These are phyloP conservation scores for Lachnellula cervina DNA, from an alignment of 2,329 filamentous ascomycete species.

Conservation along the genomic window DNA sequence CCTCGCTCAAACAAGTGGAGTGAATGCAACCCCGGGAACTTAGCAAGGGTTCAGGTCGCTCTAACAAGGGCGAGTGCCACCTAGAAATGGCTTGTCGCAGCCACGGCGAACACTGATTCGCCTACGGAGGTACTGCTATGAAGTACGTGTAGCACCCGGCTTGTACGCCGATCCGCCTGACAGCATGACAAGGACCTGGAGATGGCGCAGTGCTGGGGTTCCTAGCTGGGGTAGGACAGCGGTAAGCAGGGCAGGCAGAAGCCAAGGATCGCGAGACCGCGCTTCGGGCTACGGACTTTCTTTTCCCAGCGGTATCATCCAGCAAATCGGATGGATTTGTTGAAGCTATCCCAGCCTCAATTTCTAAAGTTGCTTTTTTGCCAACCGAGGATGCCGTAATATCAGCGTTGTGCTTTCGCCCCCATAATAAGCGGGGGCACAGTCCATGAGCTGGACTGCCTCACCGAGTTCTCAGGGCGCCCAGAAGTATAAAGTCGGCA, in stretches of 20 bases:
- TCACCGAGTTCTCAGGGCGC: not conserved
- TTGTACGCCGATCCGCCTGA: conserved; percentile 19
- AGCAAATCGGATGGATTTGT: not conserved
- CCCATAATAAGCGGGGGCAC: not conserved
- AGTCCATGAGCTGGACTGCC: not conserved
- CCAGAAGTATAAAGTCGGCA: not conserved
- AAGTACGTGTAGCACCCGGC: not conserved
- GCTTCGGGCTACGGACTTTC: not conserved
- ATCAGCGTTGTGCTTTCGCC: not conserved
- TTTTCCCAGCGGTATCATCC: not conserved
- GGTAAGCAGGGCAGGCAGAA: conserved; percentile 14
- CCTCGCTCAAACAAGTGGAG: conserved; percentile 14
- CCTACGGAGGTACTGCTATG: not conserved
- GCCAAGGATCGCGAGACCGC: conserved; percentile 12
- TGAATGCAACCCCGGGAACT: conserved; percentile 15
- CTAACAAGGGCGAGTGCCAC: conserved; percentile 13
- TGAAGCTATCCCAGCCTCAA: not conserved
- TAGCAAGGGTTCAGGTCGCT: conserved; percentile 13
- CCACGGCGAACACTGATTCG: conserved; percentile 15
- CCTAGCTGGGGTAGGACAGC: conserved; percentile 11
- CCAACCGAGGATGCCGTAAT: not conserved
- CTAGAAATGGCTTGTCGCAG: not conserved
- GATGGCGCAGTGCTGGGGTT: conserved; percentile 17
- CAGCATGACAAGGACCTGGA: conserved; percentile 9
- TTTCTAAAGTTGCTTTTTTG: conserved; percentile 1